phyloP scores from a whole-genome alignment of 2,329 filamentous ascomycete genomes.

The Elsinoe batatas region DNA sequence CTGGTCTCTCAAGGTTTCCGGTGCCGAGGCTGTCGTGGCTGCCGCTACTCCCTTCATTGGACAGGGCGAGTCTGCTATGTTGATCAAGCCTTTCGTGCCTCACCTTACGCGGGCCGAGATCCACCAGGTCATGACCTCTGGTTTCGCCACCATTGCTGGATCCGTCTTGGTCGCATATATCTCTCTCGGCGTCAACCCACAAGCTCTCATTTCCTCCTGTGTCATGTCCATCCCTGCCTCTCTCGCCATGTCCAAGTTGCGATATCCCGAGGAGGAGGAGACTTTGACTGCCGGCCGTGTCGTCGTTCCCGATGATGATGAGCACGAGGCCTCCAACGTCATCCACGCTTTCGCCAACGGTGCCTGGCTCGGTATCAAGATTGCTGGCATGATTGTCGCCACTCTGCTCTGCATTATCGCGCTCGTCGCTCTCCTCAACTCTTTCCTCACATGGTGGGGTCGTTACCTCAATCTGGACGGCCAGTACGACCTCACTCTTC shows the following conservation, averaged over 20 bases:
- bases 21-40: slow-evolving; percentile 86
- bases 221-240: slow-evolving; percentile 95
- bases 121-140: slow-evolving; percentile 86
- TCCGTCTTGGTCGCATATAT: slow-evolving; percentile 83
- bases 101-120: slow-evolving; percentile 80
- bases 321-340: slow-evolving; percentile 65
- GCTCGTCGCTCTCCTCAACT: slow-evolving; percentile 63
- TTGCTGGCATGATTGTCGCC: slow-evolving; percentile 70
- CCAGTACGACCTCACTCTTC: slow-evolving; percentile 58
- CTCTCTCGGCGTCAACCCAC: slow-evolving; percentile 67
- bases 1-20: slow-evolving; percentile 78
- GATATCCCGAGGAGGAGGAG: slow-evolving; percentile 81
- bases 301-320: slow-evolving; percentile 68
- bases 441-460: slow-evolving; percentile 75
- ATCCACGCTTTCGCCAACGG: slow-evolving; percentile 80
- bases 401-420: slow-evolving; percentile 79
- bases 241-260: slow-evolving; percentile 77
- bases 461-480: slow-evolving; percentile 60
- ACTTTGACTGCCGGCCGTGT: slow-evolving; percentile 73
- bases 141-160: slow-evolving; percentile 86
- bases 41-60: slow-evolving; percentile 90
- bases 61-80: slow-evolving; percentile 86
- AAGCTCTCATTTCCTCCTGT: slow-evolving; percentile 80
- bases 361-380: slow-evolving; percentile 77
- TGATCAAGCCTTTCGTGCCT: slow-evolving; percentile 77